Percentiles rank a stretch among this genome's conserved stretches.
Evolutionary conservation across 345 rosid species (phyloP).

Genomic region (Populus nigra): DNA sequence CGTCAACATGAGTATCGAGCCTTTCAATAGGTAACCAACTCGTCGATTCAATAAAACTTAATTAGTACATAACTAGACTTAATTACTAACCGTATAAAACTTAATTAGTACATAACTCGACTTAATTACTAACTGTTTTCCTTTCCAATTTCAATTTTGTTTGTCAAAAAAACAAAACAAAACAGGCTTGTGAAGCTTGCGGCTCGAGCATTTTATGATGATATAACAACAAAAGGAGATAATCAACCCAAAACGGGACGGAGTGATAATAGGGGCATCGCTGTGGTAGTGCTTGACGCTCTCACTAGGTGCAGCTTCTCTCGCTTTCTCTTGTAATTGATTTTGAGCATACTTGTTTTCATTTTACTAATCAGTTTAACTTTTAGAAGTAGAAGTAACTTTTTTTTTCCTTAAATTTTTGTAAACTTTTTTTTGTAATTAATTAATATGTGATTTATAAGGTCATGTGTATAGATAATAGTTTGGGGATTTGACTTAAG

Average conservation of each 20-base stretch:
- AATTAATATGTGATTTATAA: too few species aligned
- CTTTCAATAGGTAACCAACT: conserved; percentile 38
- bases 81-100: not conserved
- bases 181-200: conserved; percentile 70
- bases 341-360: too few species aligned
- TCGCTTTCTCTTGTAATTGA: too few species aligned
- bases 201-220: conserved; percentile 84
- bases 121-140: not conserved
- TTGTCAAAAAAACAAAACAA: not conserved
- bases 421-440: not conserved
- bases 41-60: not conserved
- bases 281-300: conserved; percentile 78
- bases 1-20: conserved; percentile 43
- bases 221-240: conserved; percentile 59
- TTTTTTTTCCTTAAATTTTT: not conserved
- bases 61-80: not conserved
- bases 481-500: not conserved
- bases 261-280: conserved; percentile 73
- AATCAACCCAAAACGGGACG: conserved; percentile 71
- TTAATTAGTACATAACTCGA: not conserved
- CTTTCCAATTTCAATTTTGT: not conserved
- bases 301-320: conserved; percentile 49
- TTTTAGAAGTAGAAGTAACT: too few species aligned
- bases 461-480: too few species aligned
- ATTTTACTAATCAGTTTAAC: too few species aligned